Evolutionary conservation across 306 rosid species (phyloP).

Genomic region (Lagenaria siceraria): DNA sequence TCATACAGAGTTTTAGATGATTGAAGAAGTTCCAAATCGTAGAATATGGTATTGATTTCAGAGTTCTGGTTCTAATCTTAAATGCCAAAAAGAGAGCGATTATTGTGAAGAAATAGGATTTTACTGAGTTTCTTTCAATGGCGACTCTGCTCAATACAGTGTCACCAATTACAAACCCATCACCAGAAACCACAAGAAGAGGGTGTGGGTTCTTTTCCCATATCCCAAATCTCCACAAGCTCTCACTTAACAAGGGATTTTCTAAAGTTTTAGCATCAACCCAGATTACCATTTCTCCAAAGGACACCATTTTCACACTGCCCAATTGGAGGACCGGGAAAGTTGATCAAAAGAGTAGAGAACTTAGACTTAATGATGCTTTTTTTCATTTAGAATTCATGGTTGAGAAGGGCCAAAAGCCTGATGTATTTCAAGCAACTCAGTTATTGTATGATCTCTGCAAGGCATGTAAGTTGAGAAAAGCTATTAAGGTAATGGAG

Average conservation of each 20-base stretch:
- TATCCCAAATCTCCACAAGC: constrained; percentile 29
- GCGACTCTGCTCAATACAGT: constrained; percentile 41
- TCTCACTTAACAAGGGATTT: constrained; percentile 41
- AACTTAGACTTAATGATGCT: constrained; percentile 43
- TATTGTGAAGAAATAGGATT: not conserved
- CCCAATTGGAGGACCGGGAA: constrained; percentile 65
- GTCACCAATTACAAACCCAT: constrained; percentile 30
- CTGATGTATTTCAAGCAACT: constrained; percentile 61
- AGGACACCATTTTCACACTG: constrained; percentile 42
- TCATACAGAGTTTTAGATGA: not conserved
- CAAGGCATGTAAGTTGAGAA: constrained; percentile 46
- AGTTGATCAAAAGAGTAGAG: constrained; percentile 37
- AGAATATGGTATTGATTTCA: not conserved
- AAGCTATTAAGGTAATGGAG: constrained; percentile 64
- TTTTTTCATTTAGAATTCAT: constrained; percentile 49
- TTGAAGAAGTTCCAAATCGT: not conserved
- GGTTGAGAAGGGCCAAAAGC: constrained; percentile 66
- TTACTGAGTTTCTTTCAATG: constrained; percentile 17
- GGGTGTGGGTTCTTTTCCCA: constrained; percentile 29
- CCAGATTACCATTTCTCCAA: constrained; percentile 47
- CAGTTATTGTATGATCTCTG: constrained; percentile 83
- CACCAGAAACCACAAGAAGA: constrained; percentile 28
- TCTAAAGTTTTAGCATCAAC: constrained; percentile 55
- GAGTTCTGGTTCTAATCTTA: not conserved
- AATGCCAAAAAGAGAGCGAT: not conserved